Percentiles rank a stretch among this genome's conserved stretches.
phyloP scores from a whole-genome alignment of 805 yeast species.

The Sugiyamaella floridensis region DNA sequence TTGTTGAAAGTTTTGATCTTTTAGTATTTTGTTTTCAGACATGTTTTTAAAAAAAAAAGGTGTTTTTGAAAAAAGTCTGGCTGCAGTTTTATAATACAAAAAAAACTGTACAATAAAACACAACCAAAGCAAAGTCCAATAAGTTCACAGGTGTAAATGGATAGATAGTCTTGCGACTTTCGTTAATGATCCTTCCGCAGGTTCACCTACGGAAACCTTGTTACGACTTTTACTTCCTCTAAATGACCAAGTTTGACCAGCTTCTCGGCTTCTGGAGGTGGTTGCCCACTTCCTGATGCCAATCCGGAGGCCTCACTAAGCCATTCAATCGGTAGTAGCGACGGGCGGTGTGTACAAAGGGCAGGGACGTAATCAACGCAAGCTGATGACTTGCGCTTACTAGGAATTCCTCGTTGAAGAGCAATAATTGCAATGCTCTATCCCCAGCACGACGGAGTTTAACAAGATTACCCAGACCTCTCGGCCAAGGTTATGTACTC shows the following conservation, averaged over 20 bases:
- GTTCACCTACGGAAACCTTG: slow-evolving; percentile 41
- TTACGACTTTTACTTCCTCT: slow-evolving; percentile 41
- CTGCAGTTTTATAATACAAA: slow-evolving; percentile 17
- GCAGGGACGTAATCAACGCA: slow-evolving; percentile 43
- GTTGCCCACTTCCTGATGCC: slow-evolving; percentile 28
- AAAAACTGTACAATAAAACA: slow-evolving; percentile 14
- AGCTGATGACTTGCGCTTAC: slow-evolving; percentile 42
- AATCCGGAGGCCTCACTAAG: slow-evolving; percentile 31
- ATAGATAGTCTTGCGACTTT: slow-evolving; percentile 13
- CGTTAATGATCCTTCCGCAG: slow-evolving; percentile 38
- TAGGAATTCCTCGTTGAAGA: slow-evolving; percentile 43
- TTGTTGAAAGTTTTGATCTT: slow-evolving; percentile 36
- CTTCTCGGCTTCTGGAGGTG: slow-evolving; percentile 33
- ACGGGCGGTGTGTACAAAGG: slow-evolving; percentile 41
- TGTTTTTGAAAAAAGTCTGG: neutral
- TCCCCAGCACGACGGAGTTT: slow-evolving; percentile 36
- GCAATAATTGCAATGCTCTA: slow-evolving; percentile 40
- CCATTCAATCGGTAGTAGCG: slow-evolving; percentile 43
- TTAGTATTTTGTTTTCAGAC: slow-evolving; percentile 6
- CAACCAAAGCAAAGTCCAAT: slow-evolving; percentile 4
- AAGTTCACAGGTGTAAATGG: slow-evolving; percentile 12
- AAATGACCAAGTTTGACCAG: slow-evolving; percentile 40
- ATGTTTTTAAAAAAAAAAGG: slow-evolving; percentile 8
- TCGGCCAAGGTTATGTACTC: slow-evolving; percentile 36
- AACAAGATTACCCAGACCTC: slow-evolving; percentile 38